A percentile compares a stretch with the other conserved stretches of the same genome.
Conservation (phyloP, 164 flowering plant genomes). For the Hamamelis virginiana region DNA sequence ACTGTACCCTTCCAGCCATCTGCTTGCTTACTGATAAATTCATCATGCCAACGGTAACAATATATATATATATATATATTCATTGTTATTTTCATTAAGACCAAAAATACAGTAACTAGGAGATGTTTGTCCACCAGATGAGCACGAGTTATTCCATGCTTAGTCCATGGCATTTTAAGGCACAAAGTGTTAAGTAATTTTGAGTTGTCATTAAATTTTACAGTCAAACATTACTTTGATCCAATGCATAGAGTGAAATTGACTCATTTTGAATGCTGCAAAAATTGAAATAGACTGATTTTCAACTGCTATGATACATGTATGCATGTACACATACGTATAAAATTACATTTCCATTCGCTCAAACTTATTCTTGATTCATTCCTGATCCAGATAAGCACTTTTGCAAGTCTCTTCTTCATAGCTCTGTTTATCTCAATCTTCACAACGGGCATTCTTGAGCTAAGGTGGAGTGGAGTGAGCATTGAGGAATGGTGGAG, state of each 20-base stretch:
- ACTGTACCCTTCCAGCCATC: constrained; percentile 84
- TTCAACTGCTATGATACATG: neutral
- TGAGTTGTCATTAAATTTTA: too few relatives aligned
- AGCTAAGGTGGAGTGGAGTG: constrained; percentile 88
- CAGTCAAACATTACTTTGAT: too few relatives aligned
- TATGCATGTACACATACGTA: neutral
- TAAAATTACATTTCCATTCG: neutral
- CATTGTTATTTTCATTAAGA: neutral
- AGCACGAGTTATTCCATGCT: too few relatives aligned
- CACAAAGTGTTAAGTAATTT: too few relatives aligned
- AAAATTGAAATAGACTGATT: neutral
- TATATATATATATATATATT: too few relatives aligned
- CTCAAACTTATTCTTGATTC: neutral
- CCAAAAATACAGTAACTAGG: neutral
- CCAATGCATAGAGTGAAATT: neutral
- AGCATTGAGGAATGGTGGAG: constrained; percentile 96
- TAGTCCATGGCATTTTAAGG: too few relatives aligned
- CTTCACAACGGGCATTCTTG: constrained; percentile 79
- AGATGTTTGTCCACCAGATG: neutral
- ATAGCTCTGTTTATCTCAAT: constrained; percentile 75
- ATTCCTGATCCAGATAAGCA: constrained; percentile 61
- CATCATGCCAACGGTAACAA: constrained; percentile 84
- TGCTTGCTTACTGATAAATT: constrained; percentile 93
- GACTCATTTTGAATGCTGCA: neutral
- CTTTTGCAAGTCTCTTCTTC: constrained; percentile 83